Evolutionary conservation across 371 early-diverging fungal species (phyloP).

Genomic region (Ordospora pajunii): DNA sequence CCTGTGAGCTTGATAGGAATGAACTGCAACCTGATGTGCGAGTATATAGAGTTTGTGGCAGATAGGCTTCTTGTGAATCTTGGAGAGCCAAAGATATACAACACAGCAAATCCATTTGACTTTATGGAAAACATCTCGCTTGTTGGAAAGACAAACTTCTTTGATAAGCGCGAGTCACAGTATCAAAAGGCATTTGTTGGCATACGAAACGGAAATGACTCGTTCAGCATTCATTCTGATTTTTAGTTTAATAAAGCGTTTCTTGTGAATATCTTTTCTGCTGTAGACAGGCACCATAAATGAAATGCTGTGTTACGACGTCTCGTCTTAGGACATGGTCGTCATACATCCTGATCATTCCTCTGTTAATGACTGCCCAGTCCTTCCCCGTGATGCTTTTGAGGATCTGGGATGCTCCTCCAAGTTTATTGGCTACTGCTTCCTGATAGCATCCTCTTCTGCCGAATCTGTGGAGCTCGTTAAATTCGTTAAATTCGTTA

Average conservation of each 20-base stretch:
- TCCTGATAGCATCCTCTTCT: not conserved
- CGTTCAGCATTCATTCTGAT: slow-evolving; percentile 52
- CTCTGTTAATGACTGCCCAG: slow-evolving; percentile 82
- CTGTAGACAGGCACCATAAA: slow-evolving; percentile 69
- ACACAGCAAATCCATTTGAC: slow-evolving; percentile 88
- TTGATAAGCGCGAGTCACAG: slow-evolving; percentile 95
- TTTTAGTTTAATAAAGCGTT: slow-evolving; percentile 49
- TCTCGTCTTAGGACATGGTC: slow-evolving; percentile 84
- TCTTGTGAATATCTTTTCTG: not conserved
- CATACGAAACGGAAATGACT: slow-evolving; percentile 28
- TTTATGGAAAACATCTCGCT: slow-evolving; percentile 98
- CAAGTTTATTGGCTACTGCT: slow-evolving; percentile 8
- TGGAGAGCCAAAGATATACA: slow-evolving; percentile 75
- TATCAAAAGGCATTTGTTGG: slow-evolving; percentile 77
- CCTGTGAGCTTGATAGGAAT: slow-evolving; percentile 92
- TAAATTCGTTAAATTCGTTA: slow-evolving; percentile 62
- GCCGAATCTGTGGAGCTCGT: too few species aligned
- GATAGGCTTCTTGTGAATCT: slow-evolving; percentile 85
- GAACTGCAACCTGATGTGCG: slow-evolving; percentile 86
- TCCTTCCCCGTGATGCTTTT: not conserved
- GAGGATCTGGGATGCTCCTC: not conserved
- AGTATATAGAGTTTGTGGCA: slow-evolving; percentile 98
- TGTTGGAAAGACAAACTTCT: slow-evolving; percentile 95
- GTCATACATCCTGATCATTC: slow-evolving; percentile 86
- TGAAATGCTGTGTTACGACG: slow-evolving; percentile 94